A percentile compares a stretch with the other conserved stretches of the same genome.
Conservation (phyloP, 768 basidiomycete species). For the Filobasidium wieringae region DNA sequence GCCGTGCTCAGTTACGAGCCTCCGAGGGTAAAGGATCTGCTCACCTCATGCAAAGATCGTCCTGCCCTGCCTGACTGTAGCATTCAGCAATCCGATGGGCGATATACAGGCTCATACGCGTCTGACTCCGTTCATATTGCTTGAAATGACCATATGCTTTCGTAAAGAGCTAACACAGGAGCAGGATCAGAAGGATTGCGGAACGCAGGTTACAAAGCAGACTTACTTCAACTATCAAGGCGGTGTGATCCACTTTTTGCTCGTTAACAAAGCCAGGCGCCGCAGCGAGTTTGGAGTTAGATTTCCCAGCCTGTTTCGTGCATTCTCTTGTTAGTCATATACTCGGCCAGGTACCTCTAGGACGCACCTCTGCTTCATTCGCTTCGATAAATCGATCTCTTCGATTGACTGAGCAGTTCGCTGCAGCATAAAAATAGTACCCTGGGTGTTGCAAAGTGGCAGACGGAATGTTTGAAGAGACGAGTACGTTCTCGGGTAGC, state of each 20-base stretch:
- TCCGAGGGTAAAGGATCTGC: slow-evolving; percentile 19
- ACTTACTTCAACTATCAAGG: slow-evolving; percentile 66
- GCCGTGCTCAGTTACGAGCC: background rate
- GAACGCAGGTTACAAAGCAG: background rate
- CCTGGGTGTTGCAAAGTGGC: slow-evolving; percentile 81
- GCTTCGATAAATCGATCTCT: slow-evolving; percentile 55
- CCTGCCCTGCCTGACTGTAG: slow-evolving; percentile 66
- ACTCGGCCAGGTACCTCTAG: background rate
- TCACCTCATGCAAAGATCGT: slow-evolving; percentile 76
- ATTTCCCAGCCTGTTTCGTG: background rate
- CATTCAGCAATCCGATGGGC: slow-evolving; percentile 81
- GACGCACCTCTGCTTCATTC: slow-evolving; percentile 49
- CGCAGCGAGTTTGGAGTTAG: slow-evolving; percentile 29
- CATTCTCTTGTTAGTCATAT: background rate
- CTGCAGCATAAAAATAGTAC: slow-evolving; percentile 83
- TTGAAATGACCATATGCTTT: slow-evolving; percentile 92
- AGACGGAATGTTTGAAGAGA: slow-evolving; percentile 61
- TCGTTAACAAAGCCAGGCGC: slow-evolving; percentile 71
- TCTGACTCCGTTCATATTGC: slow-evolving; percentile 56
- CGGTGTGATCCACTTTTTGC: slow-evolving; percentile 79
- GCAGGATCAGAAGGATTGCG: background rate
- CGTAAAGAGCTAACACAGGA: slow-evolving; percentile 59
- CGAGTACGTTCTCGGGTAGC: slow-evolving; percentile 48
- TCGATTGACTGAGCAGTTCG: slow-evolving; percentile 67
- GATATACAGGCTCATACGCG: slow-evolving; percentile 75